A percentile compares a stretch with the other conserved stretches of the same genome.
Evolutionary conservation across 805 yeast species (phyloP).

Genomic region (Myxozyma sirexii): DNA sequence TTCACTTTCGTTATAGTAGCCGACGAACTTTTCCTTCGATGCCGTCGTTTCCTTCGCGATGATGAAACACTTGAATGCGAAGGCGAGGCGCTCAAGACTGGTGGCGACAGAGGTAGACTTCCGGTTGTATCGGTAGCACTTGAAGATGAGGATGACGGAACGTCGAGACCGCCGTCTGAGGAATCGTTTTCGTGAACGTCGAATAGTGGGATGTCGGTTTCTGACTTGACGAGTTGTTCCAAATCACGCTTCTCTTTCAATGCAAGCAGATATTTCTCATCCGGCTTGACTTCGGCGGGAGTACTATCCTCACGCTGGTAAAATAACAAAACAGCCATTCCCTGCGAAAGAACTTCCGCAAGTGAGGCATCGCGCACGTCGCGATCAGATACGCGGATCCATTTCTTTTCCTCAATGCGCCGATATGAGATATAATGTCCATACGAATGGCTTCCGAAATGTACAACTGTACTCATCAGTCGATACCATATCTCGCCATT

Average conservation of each 20-base stretch:
- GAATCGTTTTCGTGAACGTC: conserved; percentile 23
- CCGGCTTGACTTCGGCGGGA: neutral
- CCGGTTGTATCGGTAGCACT: neutral
- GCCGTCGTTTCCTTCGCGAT: neutral
- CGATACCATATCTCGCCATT: conserved; percentile 52
- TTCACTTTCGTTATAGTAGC: neutral
- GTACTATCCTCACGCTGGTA: conserved; percentile 56
- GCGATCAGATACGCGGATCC: conserved; percentile 97
- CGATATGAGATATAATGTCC: conserved; percentile 96
- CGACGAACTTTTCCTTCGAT: neutral
- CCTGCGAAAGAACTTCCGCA: conserved; percentile 81
- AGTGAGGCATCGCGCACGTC: conserved; percentile 79
- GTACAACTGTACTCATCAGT: conserved; percentile 84
- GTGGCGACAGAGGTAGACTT: neutral
- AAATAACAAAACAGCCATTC: conserved; percentile 83
- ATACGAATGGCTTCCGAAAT: conserved; percentile 93
- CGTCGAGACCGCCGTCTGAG: conserved; percentile 10
- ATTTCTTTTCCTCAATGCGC: conserved; percentile 66
- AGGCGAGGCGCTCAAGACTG: neutral
- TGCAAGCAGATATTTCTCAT: neutral
- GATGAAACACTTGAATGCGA: neutral
- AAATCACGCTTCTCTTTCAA: conserved; percentile 2
- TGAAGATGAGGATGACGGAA: conserved; percentile 16
- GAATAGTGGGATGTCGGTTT: conserved; percentile 15
- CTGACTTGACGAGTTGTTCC: conserved; percentile 2